A percentile compares a stretch with the other conserved stretches of the same genome.
Evolutionary conservation across 768 basidiomycete species (phyloP).

Genomic region (Amanita brunnescens): DNA sequence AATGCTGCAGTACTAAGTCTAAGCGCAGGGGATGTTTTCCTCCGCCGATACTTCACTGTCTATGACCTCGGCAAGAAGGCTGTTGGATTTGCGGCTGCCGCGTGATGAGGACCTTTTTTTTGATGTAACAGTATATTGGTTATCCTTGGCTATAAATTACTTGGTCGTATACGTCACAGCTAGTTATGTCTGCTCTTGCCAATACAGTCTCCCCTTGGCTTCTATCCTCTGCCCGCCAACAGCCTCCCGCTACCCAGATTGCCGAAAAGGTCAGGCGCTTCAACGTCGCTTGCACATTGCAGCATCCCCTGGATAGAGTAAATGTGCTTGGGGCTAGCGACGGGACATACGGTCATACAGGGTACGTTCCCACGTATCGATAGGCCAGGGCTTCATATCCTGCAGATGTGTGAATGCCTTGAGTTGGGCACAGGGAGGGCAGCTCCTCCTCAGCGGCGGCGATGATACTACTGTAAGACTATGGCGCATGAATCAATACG

Average conservation of each 20-base stretch:
- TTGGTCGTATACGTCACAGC: background rate
- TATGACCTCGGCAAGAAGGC: slow-evolving; percentile 73
- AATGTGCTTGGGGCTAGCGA: slow-evolving; percentile 59
- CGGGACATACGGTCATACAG: slow-evolving; percentile 51
- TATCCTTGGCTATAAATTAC: background rate
- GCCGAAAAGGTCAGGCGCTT: background rate
- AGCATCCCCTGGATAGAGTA: slow-evolving; percentile 47
- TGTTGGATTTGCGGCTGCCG: slow-evolving; percentile 67
- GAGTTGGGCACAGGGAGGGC: slow-evolving; percentile 62
- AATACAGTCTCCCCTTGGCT: background rate
- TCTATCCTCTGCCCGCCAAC: background rate
- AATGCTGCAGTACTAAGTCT: background rate
- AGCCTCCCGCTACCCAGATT: background rate
- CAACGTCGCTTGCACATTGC: background rate
- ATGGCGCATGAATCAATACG: slow-evolving; percentile 57
- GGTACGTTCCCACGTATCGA: slow-evolving; percentile 30
- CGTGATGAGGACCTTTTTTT: slow-evolving; percentile 12
- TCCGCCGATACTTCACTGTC: slow-evolving; percentile 89
- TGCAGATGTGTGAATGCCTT: slow-evolving; percentile 69
- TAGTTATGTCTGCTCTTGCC: background rate
- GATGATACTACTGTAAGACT: slow-evolving; percentile 75
- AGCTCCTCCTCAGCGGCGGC: slow-evolving; percentile 58
- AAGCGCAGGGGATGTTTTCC: slow-evolving; percentile 71
- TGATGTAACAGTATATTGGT: background rate
- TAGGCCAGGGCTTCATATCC: background rate